phyloP scores from a whole-genome alignment of 129 eudicot species.

The Helichrysum umbraculigerum region DNA sequence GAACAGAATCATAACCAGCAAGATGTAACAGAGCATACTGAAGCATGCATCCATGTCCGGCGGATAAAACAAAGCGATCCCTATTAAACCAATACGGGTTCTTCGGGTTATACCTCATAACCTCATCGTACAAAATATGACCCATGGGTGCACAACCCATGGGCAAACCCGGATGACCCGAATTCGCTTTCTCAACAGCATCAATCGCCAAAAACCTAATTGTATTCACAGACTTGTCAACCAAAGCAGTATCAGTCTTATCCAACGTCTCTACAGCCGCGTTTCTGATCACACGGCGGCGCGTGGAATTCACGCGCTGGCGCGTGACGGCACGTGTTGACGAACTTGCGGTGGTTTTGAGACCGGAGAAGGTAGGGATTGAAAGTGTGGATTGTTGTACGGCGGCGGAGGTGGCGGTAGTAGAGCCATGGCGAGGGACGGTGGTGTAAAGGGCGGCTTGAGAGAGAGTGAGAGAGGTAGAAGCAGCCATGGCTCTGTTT shows the following conservation, averaged over 20 bases:
- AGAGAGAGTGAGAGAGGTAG: slow-evolving; percentile 82
- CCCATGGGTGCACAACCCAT: slow-evolving; percentile 99
- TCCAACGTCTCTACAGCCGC: slow-evolving; percentile 68
- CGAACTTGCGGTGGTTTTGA: slow-evolving; percentile 50
- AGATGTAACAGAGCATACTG: slow-evolving; percentile 96
- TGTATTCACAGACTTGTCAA: slow-evolving; percentile 78
- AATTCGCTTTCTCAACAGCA: slow-evolving; percentile 97
- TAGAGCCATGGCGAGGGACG: slow-evolving; percentile 60
- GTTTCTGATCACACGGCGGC: slow-evolving; percentile 39
- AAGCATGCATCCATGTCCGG: slow-evolving; percentile 97
- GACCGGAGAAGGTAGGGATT: slow-evolving; percentile 64
- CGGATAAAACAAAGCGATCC: slow-evolving; percentile 94
- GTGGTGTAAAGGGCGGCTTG: slow-evolving; percentile 73
- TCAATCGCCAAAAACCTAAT: slow-evolving; percentile 89
- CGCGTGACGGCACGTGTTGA: slow-evolving; percentile 42
- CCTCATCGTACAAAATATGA: slow-evolving; percentile 89
- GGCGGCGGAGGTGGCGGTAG: slow-evolving; percentile 32
- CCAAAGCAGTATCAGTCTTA: slow-evolving; percentile 54
- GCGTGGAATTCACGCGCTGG: slow-evolving; percentile 31
- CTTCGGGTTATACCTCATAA: slow-evolving; percentile 95
- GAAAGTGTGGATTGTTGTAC: slow-evolving; percentile 49
- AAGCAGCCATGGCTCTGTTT: slow-evolving; percentile 66
- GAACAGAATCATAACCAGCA: slow-evolving; percentile 86
- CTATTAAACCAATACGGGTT: slow-evolving; percentile 96
- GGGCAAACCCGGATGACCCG: slow-evolving; percentile 98